These are phyloP conservation scores for Solanum hybrid DNA, from an alignment of 305 asterid species.

Conservation along the genomic window DNA sequence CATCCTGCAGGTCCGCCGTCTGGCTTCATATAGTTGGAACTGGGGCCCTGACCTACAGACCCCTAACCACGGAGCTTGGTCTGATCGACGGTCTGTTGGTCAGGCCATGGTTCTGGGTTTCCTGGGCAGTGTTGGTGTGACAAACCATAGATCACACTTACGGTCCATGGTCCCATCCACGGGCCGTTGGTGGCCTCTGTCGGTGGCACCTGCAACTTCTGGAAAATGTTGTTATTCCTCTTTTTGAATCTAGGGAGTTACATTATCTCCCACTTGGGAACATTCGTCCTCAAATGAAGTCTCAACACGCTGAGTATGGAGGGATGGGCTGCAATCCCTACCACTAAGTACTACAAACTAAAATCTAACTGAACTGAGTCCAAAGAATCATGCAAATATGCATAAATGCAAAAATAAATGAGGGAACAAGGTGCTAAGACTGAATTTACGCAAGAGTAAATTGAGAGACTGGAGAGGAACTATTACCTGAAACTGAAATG, in stretches of 20 bases:
- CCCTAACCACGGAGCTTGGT: not conserved
- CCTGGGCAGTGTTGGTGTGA: not conserved
- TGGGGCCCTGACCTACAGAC: not conserved
- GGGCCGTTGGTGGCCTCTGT: not conserved
- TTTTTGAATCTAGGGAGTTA: not conserved
- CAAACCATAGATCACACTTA: not conserved
- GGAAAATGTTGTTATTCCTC: not conserved
- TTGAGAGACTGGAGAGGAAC: too few relatives aligned
- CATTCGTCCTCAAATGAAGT: not conserved
- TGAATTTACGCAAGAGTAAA: too few relatives aligned
- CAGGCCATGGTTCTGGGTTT: not conserved
- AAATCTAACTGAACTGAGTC: not conserved
- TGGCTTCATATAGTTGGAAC: not conserved
- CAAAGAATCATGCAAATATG: not conserved
- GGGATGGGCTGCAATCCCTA: not conserved
- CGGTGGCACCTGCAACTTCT: not conserved
- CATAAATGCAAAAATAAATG: not conserved
- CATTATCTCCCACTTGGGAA: not conserved
- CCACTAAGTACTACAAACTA: not conserved
- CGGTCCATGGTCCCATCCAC: not conserved
- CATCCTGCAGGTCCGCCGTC: not conserved
- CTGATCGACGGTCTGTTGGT: not conserved
- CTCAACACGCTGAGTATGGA: not conserved
- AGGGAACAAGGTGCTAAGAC: too few relatives aligned
- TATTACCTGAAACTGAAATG: too few relatives aligned